Evolutionary conservation across 192 early-diverging fungal genomes (phyloP), one percentile per base, ranked within the genome.

Genomic region (Backusella mclennaniae): DNA sequence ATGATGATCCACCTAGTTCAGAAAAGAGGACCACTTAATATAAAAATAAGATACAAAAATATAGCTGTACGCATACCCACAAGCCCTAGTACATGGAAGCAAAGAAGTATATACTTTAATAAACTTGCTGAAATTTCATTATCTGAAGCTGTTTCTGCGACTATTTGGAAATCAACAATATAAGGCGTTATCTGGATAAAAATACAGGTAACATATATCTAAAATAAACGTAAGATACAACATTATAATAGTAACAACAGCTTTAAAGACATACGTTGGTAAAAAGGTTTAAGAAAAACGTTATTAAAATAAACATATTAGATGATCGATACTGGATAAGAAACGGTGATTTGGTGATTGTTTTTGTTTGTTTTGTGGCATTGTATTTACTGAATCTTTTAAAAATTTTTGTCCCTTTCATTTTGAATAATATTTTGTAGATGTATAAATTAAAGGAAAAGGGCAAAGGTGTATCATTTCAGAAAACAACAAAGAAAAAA

Each of bases 11-110:
- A 14, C 68, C 68, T 69, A 35, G n/a, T 5, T 68, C 15, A 19
- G 6, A 29, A 31, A 31, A 23, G 15, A 44, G 15, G 6, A 26
- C 0, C 8, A 23, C 23, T 56, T 56, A 56, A 26, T 56, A 56
- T 7, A 56, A 23, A n/a, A 8, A 21, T 19, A 56, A 56, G 7
- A 21, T 63, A 14, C 6, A 63, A 26, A 63, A 29, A 11, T 35
- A 21, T 23, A 29, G 23, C 3, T 26, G 29, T 63, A 12, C 23
- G 11, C 56, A 23, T 69, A 69, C 68, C 68, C 41, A 69, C 35
- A 23, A 69, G 68, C 19, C 68, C 68, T 2, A 69, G 35, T 21
- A 69, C 35, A 69, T 69, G 68, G 23, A 69, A 69, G 21, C 68
- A 41, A n/a, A 38, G 38, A 17, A 69, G 38, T 35, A 69, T 38